These are phyloP conservation scores for Aspergillus sp. DNA, from an alignment of 2,329 filamentous ascomycete species.

Conservation along the genomic window DNA sequence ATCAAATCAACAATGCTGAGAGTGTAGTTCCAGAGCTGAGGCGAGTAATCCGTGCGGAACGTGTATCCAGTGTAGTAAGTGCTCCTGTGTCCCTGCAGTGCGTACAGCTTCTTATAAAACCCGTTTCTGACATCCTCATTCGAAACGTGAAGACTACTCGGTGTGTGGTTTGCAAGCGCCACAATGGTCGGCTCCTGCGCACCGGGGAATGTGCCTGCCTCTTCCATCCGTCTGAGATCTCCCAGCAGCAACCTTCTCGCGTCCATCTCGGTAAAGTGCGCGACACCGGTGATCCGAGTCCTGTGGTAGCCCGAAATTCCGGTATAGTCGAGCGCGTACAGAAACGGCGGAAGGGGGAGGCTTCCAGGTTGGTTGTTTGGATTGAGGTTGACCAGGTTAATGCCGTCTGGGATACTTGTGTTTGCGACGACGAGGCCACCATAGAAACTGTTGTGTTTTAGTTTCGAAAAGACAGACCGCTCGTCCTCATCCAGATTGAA, in stretches of 20 bases:
- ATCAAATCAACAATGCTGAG: conserved; percentile 17
- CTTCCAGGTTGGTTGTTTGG: conserved; percentile 31
- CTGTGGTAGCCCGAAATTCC: conserved; percentile 11
- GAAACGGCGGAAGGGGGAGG: conserved; percentile 27
- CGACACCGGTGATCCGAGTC: conserved; percentile 14
- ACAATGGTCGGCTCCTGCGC: conserved; percentile 35
- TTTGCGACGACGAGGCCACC: conserved; percentile 41
- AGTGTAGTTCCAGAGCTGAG: conserved; percentile 29
- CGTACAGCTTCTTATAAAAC: conserved; percentile 49
- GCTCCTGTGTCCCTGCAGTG: conserved; percentile 49
- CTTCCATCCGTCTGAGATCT: conserved; percentile 24
- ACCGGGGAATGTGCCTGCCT: conserved; percentile 10
- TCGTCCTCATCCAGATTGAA: conserved; percentile 47
- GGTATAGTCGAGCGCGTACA: conserved; percentile 14
- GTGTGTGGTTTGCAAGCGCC: conserved; percentile 42
- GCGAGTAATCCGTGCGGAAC: conserved; percentile 29
- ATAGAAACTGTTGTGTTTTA: conserved; percentile 45
- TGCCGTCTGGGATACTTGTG: conserved; percentile 39
- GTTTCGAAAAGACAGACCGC: conserved; percentile 41
- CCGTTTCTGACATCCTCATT: conserved; percentile 42
- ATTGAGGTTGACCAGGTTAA: conserved; percentile 31
- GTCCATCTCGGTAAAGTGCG: conserved; percentile 29
- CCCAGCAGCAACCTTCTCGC: conserved; percentile 17
- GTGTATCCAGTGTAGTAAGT: conserved; percentile 53
- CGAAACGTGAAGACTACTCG: conserved; percentile 41